phyloP scores from a whole-genome alignment of 306 rosid species.

The Lablab purpureus region DNA sequence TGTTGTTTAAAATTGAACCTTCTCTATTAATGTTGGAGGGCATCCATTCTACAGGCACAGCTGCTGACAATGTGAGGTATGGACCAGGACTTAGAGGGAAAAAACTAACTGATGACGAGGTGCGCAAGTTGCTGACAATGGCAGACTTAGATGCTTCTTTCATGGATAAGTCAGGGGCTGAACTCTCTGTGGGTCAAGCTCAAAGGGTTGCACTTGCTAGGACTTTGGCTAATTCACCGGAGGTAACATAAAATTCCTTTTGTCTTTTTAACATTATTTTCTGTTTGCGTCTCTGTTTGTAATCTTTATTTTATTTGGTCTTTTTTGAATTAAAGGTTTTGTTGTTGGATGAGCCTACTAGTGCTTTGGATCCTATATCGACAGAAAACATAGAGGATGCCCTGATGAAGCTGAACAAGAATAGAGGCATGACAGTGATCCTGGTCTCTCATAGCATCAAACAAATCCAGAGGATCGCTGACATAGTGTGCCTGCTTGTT shows the following conservation, averaged over 20 bases:
- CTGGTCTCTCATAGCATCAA: constrained; percentile 93
- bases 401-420: constrained; percentile 79
- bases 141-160: constrained; percentile 87
- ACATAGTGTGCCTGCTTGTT: constrained; percentile 83
- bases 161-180: constrained; percentile 61
- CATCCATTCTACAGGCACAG: constrained; percentile 62
- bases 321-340: constrained; percentile 59
- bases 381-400: constrained; percentile 88
- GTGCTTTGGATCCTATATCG: constrained; percentile 93
- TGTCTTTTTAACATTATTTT: neutral
- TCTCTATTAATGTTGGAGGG: neutral
- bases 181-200: constrained; percentile 94
- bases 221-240: constrained; percentile 86
- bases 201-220: constrained; percentile 97
- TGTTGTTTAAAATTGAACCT: too few species aligned
- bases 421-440: constrained; percentile 69
- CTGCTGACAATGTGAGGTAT: constrained; percentile 81
- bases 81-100: constrained; percentile 81
- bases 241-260: constrained; percentile 43
- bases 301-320: neutral
- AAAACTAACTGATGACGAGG: constrained; percentile 69
- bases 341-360: constrained; percentile 91
- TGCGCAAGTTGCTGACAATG: constrained; percentile 68
- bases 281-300: too few species aligned
- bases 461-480: constrained; percentile 89